Evolutionary conservation across 2,329 filamentous ascomycete genomes (phyloP), one percentile per base, ranked within the genome.

Genomic region (Septoria petroselini): DNA sequence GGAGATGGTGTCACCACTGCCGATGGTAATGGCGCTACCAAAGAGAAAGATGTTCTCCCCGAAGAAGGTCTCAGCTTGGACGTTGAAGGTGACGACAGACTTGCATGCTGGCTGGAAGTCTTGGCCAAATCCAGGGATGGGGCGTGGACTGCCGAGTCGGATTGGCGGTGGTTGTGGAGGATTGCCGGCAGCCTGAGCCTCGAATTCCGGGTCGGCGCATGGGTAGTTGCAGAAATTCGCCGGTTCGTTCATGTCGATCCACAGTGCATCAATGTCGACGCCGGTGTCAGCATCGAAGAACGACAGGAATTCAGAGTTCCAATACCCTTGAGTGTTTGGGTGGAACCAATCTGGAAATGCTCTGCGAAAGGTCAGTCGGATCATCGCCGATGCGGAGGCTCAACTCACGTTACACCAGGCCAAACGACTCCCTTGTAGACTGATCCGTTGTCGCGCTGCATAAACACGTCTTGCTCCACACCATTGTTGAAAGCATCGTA

Each of bases 261-360:
- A 66, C 1, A 91, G 72, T 1, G 79, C 87, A 54, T 91, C 87
- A 41, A 91, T 84, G 57, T 91, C 80, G 12, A 91, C 75, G 23
- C 86, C 87, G 1, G 70, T 75, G 0, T 81, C 72, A 0, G 77
- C 68, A 52, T 76, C 68, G 70, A 91, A 90, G 71, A 88, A 88
- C 1, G 63, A 66, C 0, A 64, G 67, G 58, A 91, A 84, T 63
- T 91, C 79, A 3, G 75, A 73, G 56, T 81, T 82, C 87, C 87
- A 91, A 67, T 82, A 93, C 1, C 70, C 62, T 40, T 82, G 76
- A 1, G 81, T 79, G 43, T 81, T 80, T 6, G 77, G 75, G 14
- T 82, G 72, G 63, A 90, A 89, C 86, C 86, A 91, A 65, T 91
- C 88, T 0, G 67, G 67, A 53, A 66, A 70, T 4, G 58, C 63